phyloP scores from a whole-genome alignment of 257 asterid genomes.

The Fraxinus excelsior region DNA sequence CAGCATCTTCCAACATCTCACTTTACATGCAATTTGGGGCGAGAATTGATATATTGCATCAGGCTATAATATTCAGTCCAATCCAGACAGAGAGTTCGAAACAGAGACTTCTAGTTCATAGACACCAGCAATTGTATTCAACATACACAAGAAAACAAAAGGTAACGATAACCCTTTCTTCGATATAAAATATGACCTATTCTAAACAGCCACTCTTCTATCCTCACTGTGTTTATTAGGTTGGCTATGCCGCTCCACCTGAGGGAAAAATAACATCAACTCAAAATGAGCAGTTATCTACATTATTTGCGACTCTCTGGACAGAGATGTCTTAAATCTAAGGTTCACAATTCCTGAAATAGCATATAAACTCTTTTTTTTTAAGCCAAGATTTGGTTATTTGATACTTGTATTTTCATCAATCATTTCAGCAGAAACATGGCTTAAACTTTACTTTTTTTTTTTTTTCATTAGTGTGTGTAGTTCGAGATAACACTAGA shows the following conservation, averaged over 20 bases:
- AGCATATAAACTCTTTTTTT: background rate
- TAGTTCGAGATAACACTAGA: background rate
- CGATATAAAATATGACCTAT: background rate
- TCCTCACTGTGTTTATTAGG: background rate
- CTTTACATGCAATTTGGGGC: background rate
- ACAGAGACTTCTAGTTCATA: background rate
- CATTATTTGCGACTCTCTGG: background rate
- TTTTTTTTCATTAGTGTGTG: background rate
- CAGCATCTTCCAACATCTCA: background rate
- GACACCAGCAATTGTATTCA: background rate
- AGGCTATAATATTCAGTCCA: background rate
- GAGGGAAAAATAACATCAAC: background rate
- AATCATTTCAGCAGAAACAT: background rate
- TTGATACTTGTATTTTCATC: background rate
- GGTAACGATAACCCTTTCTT: background rate
- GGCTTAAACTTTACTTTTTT: background rate
- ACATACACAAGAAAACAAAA: background rate
- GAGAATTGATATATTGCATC: background rate
- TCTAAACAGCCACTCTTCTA: background rate
- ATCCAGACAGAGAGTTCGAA: background rate
- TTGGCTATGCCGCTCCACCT: background rate
- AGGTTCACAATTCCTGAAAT: background rate
- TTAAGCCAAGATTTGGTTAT: background rate
- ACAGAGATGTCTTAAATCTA: background rate
- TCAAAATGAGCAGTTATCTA: background rate